Base-by-base conservation (phyloP, 2,329 filamentous ascomycete species). In the Hypoxylon rubiginosum region DNA sequence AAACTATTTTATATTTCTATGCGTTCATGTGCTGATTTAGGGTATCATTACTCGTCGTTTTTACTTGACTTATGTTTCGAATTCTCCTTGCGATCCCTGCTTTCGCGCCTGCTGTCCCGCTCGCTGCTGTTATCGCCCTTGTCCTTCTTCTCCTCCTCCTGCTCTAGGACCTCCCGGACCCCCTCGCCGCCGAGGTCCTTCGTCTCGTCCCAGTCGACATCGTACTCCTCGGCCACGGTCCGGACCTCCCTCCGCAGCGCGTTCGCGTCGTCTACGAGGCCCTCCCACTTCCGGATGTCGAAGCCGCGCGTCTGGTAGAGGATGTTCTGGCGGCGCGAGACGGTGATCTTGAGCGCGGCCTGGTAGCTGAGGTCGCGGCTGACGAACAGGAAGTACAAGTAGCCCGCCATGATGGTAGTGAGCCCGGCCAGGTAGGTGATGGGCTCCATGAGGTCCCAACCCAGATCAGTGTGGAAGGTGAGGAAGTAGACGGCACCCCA, bases 361-460 rank as follows among this genome's bases (percentile, higher is more conserved):
- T 92, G 90, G 82, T 97, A 97, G 69, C 89, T 92, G 10, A 97
- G 90, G 79, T 97, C 94, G 19, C 92, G 88, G 80, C 94, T 97
- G 82, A 97, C 92, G 80, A 94, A 97, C 11, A 97, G 82, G 77
- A 97, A 97, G 93, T 93, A 97, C 58, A 97, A 83, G 75, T 97
- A 97, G 71, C 93, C 94, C 7, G 91, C 91, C 82, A 97, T 97
- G 74, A 97, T 88, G 11, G 92, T 94, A 0, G 90, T 88, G 69
- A 97, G 83, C n/a, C 93, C 92, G 1, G 92, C 93, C 15, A 97
- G 88, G 75, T 97, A 97, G 34, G 93, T 97, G 1, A 97, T 88
- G 0, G 93, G 94, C 79, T 97, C 94, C 84, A 97, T 94, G 6
- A 93, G 87, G 73, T 97, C 93, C 94, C 94, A 97, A 4, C 94